Base-by-base conservation (phyloP, 2,329 filamentous ascomycete genomes). In the Ilyonectria robusta region DNA sequence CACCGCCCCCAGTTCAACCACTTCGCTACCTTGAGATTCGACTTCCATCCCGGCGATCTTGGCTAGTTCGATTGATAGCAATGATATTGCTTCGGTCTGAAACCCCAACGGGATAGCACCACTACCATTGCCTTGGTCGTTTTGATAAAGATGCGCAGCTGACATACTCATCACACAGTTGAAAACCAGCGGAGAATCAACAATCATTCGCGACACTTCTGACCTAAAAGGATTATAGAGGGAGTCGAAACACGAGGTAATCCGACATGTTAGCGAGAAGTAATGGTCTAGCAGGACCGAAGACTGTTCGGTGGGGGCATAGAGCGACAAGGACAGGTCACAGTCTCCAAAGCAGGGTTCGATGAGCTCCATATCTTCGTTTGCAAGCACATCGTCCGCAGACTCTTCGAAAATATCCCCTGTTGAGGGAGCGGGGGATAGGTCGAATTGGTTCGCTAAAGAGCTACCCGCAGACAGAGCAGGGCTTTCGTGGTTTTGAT, bases 161-260 rank as follows among this genome's bases (percentile, higher is more conserved):
- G 71, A 72, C 55, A 70, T 70, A 6, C 64, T 71, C 42, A 73
- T 15, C 5, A 66, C 53, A 13, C 63, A 64, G 15, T 71, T 44
- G 29, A 67, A 69, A 0, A 73, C 21, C 0, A 73, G n/a, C 0
- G 63, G 59, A 1, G 70, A 72, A 10, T 48, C 15, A 0, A 37
- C 21, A 6, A 73, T 71, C 62, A 72, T 67, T 0, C 21, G 23
- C 2, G 66, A 40, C 2, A 72, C 21, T 6, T 70, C 26, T 6
- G 68, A 72, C 2, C 70, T 48, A 23, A 70, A 72, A 2, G 70
- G 70, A 21, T 72, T 72, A 1, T 59, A 26, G 0, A 46, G 7
- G 0, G 70, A 72, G 33, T 72, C 70, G 11, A 71, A 72, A 0
- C 60, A 61, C 0, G 70, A 71, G 4, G 57, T 60, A 2, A 72